Evolutionary conservation across 768 basidiomycete genomes (phyloP), one percentile per base, ranked within the genome.

Genomic region (Mycena rosella): DNA sequence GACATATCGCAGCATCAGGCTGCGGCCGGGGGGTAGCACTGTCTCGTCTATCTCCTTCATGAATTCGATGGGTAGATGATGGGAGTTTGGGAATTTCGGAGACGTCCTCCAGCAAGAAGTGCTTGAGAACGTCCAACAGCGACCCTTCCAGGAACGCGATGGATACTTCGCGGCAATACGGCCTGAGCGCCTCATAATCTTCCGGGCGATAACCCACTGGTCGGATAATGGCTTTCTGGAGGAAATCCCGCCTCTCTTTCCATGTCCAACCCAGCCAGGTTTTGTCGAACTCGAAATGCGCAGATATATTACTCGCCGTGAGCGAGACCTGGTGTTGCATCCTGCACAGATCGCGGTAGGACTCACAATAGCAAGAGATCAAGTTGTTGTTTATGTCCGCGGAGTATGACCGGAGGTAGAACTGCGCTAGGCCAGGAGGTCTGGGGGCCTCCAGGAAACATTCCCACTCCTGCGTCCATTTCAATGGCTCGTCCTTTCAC

Each of bases 21-120:
- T 34, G 3, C 32, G 54, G 15, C 34, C 36, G 13, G 38, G 54
- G 17, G 54, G 5, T 14, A 55, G 26, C 15, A 10, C 54, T 20
- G n/a, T 40, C 24, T 55, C 54, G 24, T 55, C 54, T 36, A 42
- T 38, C 2, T 38, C 34, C 11, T 36, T 38, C 53, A 38, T 24
- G 22, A 18, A 54, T 38, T 54, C 53, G 22, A 54, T 20, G 54
- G 54, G 20, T 55, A 55, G 38, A 55, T 55, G 54, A 55, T 42
- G 22, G 54, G 54, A 4, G 24, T 40, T 42, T 55, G 10, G 27
- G 26, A 1, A 55, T 40, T 24, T 54, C 32, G 18, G 22, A 11
- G 11, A 54, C 18, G 38, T 55, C 54, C 6, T 55, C 54, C n/a
- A 40, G 54, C 24, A 40, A 40, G 24, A 36, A 55, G 38, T 38